Percentiles rank a stretch among this genome's conserved stretches.
Evolutionary conservation across 2,329 filamentous ascomycete genomes (phyloP).

Genomic region (Fusarium drepaniforme): DNA sequence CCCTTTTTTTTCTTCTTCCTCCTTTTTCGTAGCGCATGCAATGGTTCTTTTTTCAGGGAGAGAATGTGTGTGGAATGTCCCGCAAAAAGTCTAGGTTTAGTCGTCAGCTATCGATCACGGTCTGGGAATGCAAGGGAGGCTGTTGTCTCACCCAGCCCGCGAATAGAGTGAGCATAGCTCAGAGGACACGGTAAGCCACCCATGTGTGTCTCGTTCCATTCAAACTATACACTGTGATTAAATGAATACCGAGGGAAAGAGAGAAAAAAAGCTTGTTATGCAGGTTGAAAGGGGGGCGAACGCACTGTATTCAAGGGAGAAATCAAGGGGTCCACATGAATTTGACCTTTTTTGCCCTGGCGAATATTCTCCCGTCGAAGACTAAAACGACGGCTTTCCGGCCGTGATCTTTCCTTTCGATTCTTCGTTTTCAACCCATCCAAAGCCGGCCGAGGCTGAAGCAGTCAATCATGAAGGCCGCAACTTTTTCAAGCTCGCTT

Average conservation of each 20-base stretch:
- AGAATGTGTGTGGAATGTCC: neutral
- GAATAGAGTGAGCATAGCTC: neutral
- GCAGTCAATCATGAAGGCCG: neutral
- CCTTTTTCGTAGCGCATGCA: neutral
- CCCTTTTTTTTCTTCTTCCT: neutral
- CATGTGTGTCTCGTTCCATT: neutral
- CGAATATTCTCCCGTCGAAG: neutral
- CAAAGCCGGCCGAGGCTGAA: neutral
- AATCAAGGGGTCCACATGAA: neutral
- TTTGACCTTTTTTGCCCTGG: neutral
- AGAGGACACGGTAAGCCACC: conserved; percentile 1
- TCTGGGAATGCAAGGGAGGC: neutral
- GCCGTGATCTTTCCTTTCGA: neutral
- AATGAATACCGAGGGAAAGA: neutral
- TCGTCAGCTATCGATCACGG: neutral
- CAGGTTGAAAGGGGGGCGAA: neutral
- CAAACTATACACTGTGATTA: neutral
- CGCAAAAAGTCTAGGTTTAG: neutral
- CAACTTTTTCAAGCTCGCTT: neutral
- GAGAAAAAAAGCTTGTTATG: neutral
- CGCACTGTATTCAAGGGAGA: neutral
- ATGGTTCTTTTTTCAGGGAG: neutral
- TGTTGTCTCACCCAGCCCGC: neutral
- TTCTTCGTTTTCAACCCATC: neutral
- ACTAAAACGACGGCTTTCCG: neutral